Evolutionary conservation across 768 basidiomycete species (phyloP).

Genomic region (Polyporus arcularius): DNA sequence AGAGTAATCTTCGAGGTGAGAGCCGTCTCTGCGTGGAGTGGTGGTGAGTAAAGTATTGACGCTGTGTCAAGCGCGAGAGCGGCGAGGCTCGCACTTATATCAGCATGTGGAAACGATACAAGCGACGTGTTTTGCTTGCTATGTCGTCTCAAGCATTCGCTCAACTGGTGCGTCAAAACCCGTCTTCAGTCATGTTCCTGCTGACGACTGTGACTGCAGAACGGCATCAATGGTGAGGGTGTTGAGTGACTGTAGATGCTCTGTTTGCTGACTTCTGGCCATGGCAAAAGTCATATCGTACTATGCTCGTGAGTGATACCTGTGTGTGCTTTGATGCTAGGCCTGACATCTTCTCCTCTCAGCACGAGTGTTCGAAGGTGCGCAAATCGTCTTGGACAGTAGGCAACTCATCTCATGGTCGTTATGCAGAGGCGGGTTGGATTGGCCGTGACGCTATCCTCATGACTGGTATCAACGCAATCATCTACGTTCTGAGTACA

Average conservation of each 20-base stretch:
- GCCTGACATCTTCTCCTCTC: slow-evolving; percentile 2
- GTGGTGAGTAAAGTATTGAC: background rate
- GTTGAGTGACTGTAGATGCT: background rate
- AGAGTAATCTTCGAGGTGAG: slow-evolving; percentile 69
- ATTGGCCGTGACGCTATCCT: slow-evolving; percentile 89
- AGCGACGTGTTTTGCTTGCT: slow-evolving; percentile 84
- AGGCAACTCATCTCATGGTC: background rate
- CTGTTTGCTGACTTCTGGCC: background rate
- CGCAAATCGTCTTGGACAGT: slow-evolving; percentile 3
- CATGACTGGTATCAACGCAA: slow-evolving; percentile 93
- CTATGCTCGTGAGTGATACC: slow-evolving; percentile 75
- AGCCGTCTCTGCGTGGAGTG: background rate
- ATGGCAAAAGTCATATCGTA: slow-evolving; percentile 80
- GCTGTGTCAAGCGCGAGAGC: slow-evolving; percentile 57
- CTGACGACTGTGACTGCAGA: slow-evolving; percentile 44
- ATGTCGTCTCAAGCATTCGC: slow-evolving; percentile 97
- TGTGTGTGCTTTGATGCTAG: background rate
- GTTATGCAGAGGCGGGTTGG: slow-evolving; percentile 83
- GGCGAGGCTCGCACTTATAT: slow-evolving; percentile 76
- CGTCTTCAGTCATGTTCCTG: background rate
- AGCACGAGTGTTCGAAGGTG: slow-evolving; percentile 93
- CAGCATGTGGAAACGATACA: slow-evolving; percentile 86
- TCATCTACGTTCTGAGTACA: slow-evolving; percentile 79
- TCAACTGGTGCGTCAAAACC: slow-evolving; percentile 66
- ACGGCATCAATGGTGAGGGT: slow-evolving; percentile 85